These are phyloP conservation scores for Rhypophila decipiens DNA, from an alignment of 495 filamentous ascomycete genomes.

Conservation along the genomic window DNA sequence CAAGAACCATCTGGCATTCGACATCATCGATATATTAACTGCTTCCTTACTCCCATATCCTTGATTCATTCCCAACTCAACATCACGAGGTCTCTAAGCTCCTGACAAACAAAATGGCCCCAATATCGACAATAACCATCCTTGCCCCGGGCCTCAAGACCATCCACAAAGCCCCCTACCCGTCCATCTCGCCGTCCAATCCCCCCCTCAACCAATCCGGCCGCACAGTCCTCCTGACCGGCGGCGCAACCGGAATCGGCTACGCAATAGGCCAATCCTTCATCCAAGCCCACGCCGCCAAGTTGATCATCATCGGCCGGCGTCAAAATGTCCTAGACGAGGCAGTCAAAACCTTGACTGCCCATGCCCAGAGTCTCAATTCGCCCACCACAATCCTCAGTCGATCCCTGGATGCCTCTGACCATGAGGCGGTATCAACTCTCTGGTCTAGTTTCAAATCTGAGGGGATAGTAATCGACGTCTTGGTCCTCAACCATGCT, in stretches of 20 bases:
- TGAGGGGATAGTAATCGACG: conserved; percentile 29
- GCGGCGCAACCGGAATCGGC: conserved; percentile 33
- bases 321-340: conserved; percentile 6
- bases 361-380: conserved; percentile 1
- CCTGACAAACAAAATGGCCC: no score
- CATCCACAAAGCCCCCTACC: conserved; percentile 34
- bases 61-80: no score
- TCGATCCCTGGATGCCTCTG: conserved; percentile 18
- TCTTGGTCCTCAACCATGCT: conserved; percentile 35
- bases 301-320: conserved; percentile 30
- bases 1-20: no score
- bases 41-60: no score
- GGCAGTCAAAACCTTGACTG: conserved; percentile 9
- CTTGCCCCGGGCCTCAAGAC: conserved; percentile 9
- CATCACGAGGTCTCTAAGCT: no score
- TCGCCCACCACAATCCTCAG: conserved; percentile 16
- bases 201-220: conserved; percentile 33
- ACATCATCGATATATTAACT: no score
- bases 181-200: conserved; percentile 32
- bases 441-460: conserved; percentile 28
- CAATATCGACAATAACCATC: not conserved
- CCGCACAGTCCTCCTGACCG: conserved; percentile 44
- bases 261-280: conserved; percentile 29
- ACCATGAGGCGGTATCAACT: conserved; percentile 12
- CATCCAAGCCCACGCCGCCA: conserved; percentile 24